These are phyloP conservation scores for Aspergillus intermedius DNA, from an alignment of 2,329 filamentous ascomycete species.

Conservation along the genomic window DNA sequence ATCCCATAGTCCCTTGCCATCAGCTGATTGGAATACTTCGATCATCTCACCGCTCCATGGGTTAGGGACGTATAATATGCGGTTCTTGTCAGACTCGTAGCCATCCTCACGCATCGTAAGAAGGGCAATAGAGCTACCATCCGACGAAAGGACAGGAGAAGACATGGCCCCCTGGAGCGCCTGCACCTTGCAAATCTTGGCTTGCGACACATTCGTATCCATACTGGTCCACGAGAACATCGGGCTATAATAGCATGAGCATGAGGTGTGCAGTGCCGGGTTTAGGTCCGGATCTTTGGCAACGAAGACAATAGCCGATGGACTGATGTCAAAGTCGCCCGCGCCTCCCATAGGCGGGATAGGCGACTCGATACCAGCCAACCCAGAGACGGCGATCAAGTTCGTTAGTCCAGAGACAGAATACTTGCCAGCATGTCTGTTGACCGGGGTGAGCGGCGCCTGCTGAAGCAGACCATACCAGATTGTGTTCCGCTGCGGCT, in stretches of 20 bases:
- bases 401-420: slow-evolving; percentile 39
- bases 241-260: slow-evolving; percentile 40
- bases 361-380: slow-evolving; percentile 39
- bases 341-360: slow-evolving; percentile 44
- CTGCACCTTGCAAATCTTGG: slow-evolving; percentile 27
- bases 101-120: slow-evolving; percentile 40
- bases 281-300: slow-evolving; percentile 41
- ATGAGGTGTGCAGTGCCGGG: slow-evolving; percentile 42
- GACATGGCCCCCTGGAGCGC: slow-evolving; percentile 39
- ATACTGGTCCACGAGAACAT: slow-evolving; percentile 38
- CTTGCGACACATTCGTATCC: slow-evolving; percentile 15
- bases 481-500: slow-evolving; percentile 44
- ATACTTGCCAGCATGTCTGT: slow-evolving; percentile 32
- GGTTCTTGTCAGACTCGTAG: slow-evolving; percentile 43
- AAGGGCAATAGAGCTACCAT: slow-evolving; percentile 38
- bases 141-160: slow-evolving; percentile 40
- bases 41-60: slow-evolving; percentile 35
- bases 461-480: slow-evolving; percentile 44
- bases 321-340: slow-evolving; percentile 43
- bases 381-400: slow-evolving; percentile 33
- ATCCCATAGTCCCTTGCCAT: slow-evolving; percentile 37
- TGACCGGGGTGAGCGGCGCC: slow-evolving; percentile 30
- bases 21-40: slow-evolving; percentile 31
- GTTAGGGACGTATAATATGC: slow-evolving; percentile 38
- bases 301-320: slow-evolving; percentile 40